phyloP scores from a whole-genome alignment of 352 stramenopile genomes.

The Globisporangium perplexum region DNA sequence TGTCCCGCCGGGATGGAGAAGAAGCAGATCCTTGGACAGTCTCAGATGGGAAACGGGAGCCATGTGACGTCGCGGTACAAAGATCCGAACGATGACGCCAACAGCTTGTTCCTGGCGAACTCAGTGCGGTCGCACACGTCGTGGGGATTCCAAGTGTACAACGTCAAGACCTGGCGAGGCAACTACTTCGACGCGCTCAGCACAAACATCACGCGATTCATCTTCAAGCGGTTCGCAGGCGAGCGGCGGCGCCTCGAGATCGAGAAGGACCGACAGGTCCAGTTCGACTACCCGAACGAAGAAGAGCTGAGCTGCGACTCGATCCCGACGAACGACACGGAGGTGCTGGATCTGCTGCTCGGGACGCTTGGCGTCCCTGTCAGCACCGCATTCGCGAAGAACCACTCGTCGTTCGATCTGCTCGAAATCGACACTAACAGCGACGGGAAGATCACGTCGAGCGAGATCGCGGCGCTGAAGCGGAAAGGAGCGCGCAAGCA shows the following conservation, averaged over 20 bases:
- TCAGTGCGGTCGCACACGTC: slow-evolving; percentile 80
- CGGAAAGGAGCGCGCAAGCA: slow-evolving; percentile 20
- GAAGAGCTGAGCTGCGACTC: slow-evolving; percentile 27
- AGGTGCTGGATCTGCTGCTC: slow-evolving; percentile 58
- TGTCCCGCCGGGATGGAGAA: slow-evolving; percentile 55
- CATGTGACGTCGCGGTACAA: slow-evolving; percentile 88
- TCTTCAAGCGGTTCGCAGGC: slow-evolving; percentile 68
- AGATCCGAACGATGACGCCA: slow-evolving; percentile 85
- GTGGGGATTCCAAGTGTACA: slow-evolving; percentile 79
- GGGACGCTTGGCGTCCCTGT: slow-evolving; percentile 63
- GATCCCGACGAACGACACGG: slow-evolving; percentile 50
- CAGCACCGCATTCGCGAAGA: slow-evolving; percentile 38
- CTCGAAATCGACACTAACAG: slow-evolving; percentile 55
- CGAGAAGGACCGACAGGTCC: slow-evolving; percentile 23
- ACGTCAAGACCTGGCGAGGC: slow-evolving; percentile 90
- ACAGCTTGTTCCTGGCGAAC: slow-evolving; percentile 85
- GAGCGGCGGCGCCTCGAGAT: slow-evolving; percentile 41
- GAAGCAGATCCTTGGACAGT: slow-evolving; percentile 59
- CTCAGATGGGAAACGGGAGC: slow-evolving; percentile 34
- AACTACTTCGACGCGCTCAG: slow-evolving; percentile 93
- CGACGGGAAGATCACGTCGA: slow-evolving; percentile 67
- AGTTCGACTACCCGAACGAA: slow-evolving; percentile 49
- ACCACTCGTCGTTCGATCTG: slow-evolving; percentile 72
- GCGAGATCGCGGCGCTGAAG: slow-evolving; percentile 39
- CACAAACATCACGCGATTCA: slow-evolving; percentile 89